Evolutionary conservation across 768 basidiomycete genomes (phyloP).

Genomic region (Suillus placidus): DNA sequence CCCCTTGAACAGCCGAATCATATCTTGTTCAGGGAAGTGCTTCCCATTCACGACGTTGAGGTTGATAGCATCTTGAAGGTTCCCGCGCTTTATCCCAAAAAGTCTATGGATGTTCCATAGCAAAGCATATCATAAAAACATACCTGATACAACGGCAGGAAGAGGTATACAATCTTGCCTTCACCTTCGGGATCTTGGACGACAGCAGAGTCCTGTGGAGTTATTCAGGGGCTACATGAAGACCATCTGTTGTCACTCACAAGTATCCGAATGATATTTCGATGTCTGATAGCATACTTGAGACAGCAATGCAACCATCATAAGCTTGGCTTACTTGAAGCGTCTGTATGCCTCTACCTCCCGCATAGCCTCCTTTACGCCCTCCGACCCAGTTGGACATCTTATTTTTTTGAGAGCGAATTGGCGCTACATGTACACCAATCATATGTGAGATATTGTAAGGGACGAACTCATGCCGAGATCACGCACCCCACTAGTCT

Average conservation of each 20-base stretch:
- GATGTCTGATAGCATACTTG: constrained; percentile 59
- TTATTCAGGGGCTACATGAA: not conserved
- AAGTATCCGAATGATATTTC: constrained; percentile 94
- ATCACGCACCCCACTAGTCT: constrained; percentile 72
- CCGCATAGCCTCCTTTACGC: constrained; percentile 86
- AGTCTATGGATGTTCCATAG: constrained; percentile 5
- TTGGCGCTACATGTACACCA: constrained; percentile 56
- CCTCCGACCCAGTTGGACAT: constrained; percentile 86
- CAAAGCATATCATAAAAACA: constrained; percentile 14
- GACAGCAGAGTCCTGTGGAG: constrained; percentile 82
- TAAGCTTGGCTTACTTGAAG: constrained; percentile 69
- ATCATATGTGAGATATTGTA: constrained; percentile 8
- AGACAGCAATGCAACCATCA: not conserved
- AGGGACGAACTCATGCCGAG: not conserved
- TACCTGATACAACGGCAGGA: constrained; percentile 91
- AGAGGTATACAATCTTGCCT: constrained; percentile 94
- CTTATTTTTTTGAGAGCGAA: constrained; percentile 98
- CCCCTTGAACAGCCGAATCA: constrained; percentile 89
- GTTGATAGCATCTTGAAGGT: constrained; percentile 94
- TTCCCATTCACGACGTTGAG: constrained; percentile 79
- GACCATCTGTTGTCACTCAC: constrained; percentile 40
- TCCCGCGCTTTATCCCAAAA: constrained; percentile 65
- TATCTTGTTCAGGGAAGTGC: constrained; percentile 85
- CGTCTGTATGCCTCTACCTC: constrained; percentile 93
- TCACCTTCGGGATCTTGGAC: constrained; percentile 93